phyloP scores from a whole-genome alignment of 2,329 filamentous ascomycete genomes.

The Neopestalotiopsis clavispora region DNA sequence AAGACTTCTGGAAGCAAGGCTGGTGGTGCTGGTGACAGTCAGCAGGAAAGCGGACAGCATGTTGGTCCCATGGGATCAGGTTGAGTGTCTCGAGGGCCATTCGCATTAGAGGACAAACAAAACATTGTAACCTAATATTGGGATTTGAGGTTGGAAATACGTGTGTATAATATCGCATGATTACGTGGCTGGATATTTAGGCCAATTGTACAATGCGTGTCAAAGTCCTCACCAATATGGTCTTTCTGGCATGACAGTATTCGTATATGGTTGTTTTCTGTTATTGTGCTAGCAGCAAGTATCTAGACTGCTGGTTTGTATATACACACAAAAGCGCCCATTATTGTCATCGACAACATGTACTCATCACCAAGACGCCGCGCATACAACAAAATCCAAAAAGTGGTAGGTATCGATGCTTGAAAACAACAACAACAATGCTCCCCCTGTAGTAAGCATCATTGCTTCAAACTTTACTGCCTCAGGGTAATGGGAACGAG shows the following conservation, averaged over 20 bases:
- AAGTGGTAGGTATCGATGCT: not conserved
- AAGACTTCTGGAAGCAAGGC: not conserved
- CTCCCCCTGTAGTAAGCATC: not conserved
- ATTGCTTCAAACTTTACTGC: conserved; percentile 1
- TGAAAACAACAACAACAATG: not conserved
- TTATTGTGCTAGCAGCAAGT: too few species aligned
- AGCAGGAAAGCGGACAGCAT: not conserved
- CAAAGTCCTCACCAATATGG: too few species aligned
- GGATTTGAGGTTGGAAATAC: too few species aligned
- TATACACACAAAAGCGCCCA: too few species aligned
- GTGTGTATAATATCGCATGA: too few species aligned
- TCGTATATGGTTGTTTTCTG: too few species aligned
- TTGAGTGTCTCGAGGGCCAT: not conserved
- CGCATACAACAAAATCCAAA: not conserved
- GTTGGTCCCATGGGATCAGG: not conserved
- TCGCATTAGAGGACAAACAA: not conserved
- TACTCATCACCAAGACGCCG: not conserved
- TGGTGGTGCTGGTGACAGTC: not conserved
- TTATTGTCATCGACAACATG: not conserved
- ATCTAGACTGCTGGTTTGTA: too few species aligned
- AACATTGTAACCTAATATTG: not conserved
- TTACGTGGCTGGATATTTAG: too few species aligned
- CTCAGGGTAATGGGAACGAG: conserved; percentile 15
- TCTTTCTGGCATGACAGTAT: too few species aligned
- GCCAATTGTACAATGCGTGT: too few species aligned